Percentiles rank a stretch among this genome's conserved stretches.
Conservation (phyloP, 257 asterid genomes). For the Solanum chaucha region DNA sequence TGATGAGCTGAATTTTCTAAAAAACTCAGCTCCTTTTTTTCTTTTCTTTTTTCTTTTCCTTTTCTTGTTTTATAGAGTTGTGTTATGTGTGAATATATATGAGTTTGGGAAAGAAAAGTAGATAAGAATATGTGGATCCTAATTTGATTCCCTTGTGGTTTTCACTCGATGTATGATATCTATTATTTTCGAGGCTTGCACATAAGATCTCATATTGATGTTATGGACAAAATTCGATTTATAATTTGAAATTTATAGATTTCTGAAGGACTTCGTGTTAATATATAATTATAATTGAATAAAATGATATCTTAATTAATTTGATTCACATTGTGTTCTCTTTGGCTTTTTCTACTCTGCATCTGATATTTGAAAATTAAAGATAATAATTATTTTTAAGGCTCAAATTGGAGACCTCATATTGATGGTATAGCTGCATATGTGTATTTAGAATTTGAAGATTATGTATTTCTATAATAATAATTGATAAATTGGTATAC, state of each 20-base stretch:
- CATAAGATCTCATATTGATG: too few species aligned
- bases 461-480: background rate
- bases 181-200: too few species aligned
- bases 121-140: background rate
- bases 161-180: background rate
- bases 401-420: background rate
- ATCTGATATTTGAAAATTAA: background rate
- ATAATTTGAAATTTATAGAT: background rate
- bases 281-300: too few species aligned
- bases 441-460: background rate
- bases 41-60: background rate
- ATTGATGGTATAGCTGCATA: background rate
- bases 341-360: background rate
- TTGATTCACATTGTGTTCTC: background rate
- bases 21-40: background rate
- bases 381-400: background rate
- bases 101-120: background rate
- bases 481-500: background rate
- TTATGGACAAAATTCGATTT: rapidly evolving
- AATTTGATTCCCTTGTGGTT: background rate
- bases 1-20: background rate
- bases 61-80: background rate
- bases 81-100: background rate
- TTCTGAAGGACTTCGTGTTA: rapidly evolving
- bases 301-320: too few species aligned